Evolutionary conservation across 768 basidiomycete species (phyloP).

Genomic region (Hemileccinum rubropunctum): DNA sequence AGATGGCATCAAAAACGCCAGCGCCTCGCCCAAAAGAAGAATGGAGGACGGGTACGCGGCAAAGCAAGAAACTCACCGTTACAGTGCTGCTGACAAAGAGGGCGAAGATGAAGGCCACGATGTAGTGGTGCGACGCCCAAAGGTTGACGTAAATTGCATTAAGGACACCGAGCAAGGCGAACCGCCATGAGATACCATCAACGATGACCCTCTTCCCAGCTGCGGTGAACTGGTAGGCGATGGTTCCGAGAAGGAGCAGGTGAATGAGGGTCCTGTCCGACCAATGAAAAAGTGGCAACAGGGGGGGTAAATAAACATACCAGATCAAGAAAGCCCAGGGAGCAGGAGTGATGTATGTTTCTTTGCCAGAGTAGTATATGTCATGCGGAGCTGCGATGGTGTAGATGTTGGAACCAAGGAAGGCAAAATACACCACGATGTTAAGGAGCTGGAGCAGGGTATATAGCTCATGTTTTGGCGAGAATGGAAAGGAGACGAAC

Average conservation of each 20-base stretch:
- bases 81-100: conserved; percentile 82
- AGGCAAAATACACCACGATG: conserved; percentile 77
- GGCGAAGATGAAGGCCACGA: conserved; percentile 81
- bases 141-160: conserved; percentile 89
- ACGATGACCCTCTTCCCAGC: conserved; percentile 74
- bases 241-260: conserved; percentile 82
- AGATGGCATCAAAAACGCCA: conserved; percentile 1
- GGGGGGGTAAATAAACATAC: conserved; percentile 36
- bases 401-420: conserved; percentile 91
- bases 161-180: conserved; percentile 82
- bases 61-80: conserved; percentile 32
- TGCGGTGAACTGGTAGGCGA: conserved; percentile 88
- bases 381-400: conserved; percentile 73
- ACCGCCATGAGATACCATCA: conserved; percentile 88
- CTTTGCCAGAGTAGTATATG: conserved; percentile 70
- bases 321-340: conserved; percentile 92
- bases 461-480: neutral
- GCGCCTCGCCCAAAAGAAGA: conserved; percentile 10
- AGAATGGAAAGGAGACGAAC: conserved; percentile 30
- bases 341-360: conserved; percentile 94
- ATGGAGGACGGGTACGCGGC: conserved; percentile 7
- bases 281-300: conserved; percentile 10
- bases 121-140: conserved; percentile 76
- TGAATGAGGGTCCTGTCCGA: conserved; percentile 77
- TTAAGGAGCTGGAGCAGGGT: conserved; percentile 57